Evolutionary conservation across 169 alveolate genomes (phyloP), one percentile per base, ranked within the genome.

Genomic region (Hepatocystis sp.): DNA sequence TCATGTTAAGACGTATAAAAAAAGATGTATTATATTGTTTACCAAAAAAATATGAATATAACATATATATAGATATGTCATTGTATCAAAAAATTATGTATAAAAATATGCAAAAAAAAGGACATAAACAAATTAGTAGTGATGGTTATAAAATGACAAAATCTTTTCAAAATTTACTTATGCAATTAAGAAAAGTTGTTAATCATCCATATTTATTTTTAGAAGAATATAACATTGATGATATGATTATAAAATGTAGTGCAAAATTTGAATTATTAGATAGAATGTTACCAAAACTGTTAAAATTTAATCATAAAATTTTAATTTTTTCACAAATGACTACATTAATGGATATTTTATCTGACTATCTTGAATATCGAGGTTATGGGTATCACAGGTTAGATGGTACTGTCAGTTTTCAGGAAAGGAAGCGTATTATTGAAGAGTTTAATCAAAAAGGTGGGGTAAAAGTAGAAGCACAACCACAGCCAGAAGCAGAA

Each of bases 171-270:
- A 98, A 98, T 88, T 91, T 97, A 52, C 98, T 98, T 13, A 98
- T 98, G 99, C 99, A 98, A 91, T 96, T 98, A 49, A 95, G 99
- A 84, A 98, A 98, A 92, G 98, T 98, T 11, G 98, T 99, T 78
- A 98, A 98, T 85, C 99, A 97, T 90, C 99, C 99, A 10, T 98
- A 96, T 84, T 93, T 97, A 34, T 96, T 88, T 63, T 96, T 94
- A 49, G 96, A 96, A 7, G 91, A 95, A 21, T 99, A 97, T 85
- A 23, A 55, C 8, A 90, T 93, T 15, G 98, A 97, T 27, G 99
- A 97, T 66, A 97, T 93, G 67, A 78, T 97, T 1, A 93, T 96
- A 0, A 93, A 89, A 27, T 86, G 93, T 25, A 92, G 98, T 34
- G 99, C 98, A 2, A 97, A 97, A 86, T 94, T 97, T 96, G 85